These are phyloP conservation scores for Pseudoperonospora humuli DNA, from an alignment of 352 stramenopile species.

Conservation along the genomic window DNA sequence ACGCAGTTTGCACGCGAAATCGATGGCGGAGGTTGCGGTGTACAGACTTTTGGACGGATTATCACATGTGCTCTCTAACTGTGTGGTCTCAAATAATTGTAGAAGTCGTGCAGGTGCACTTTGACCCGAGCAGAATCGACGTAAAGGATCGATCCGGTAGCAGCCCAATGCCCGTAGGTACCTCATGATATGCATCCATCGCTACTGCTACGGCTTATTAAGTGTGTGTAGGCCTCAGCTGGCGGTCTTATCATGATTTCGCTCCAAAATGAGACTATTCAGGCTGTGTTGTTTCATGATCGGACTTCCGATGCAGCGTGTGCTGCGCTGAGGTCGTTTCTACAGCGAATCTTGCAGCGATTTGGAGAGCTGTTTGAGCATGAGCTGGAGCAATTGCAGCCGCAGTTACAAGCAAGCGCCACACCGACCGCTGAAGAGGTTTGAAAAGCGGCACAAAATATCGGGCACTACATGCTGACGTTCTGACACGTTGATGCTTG, in stretches of 20 bases:
- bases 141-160: constrained; percentile 23
- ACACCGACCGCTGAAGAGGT: constrained; percentile 30
- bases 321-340: constrained; percentile 42
- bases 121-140: constrained; percentile 33
- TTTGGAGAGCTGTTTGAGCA: constrained; percentile 40
- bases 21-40: constrained; percentile 51
- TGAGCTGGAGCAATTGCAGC: constrained; percentile 37
- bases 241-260: constrained; percentile 70
- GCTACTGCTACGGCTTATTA: neutral
- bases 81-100: constrained; percentile 7
- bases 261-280: constrained; percentile 44
- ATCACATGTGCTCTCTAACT: constrained; percentile 18
- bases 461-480: neutral
- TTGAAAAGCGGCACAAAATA: too few species aligned
- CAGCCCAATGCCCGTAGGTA: constrained; percentile 18
- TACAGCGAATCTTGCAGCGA: constrained; percentile 41
- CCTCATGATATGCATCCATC: neutral
- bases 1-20: constrained; percentile 82
- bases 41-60: neutral
- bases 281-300: constrained; percentile 76
- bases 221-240: constrained; percentile 21
- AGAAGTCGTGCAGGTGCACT: constrained; percentile 71
- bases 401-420: constrained; percentile 36
- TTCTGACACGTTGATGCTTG: neutral
- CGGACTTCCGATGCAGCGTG: constrained; percentile 42